Evolutionary conservation across 2,329 filamentous ascomycete species (phyloP), one percentile per base, ranked within the genome.

Genomic region (Rugonectria rugulosa): DNA sequence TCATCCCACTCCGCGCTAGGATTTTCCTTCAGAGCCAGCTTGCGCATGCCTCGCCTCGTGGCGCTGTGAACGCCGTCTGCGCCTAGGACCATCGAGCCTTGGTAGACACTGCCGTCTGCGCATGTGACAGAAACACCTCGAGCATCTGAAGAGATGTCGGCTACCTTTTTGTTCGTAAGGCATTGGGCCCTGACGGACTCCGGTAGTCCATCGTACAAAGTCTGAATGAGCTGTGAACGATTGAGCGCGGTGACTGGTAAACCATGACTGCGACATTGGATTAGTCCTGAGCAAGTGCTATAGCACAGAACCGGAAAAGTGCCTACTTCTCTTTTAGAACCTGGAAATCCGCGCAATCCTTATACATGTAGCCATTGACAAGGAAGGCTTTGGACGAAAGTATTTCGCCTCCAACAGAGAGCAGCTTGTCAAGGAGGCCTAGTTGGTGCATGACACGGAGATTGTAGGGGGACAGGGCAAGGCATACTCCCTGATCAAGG

Each of bases 21-120:
- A 11, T 38, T 21, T n/a, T 37, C 24, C 3, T 50, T 27, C 2
- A 53, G 29, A 2, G 57, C 53, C 3, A 59, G 34, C 1, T 32
- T 27, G 26, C 55, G 44, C 60, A 67, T 66, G 19, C 53, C 37
- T 2, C 38, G 31, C 2, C 64, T 62, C 1, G 61, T 46, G 1
- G 23, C 27, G 0, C 60, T 64, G 34, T 66, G 60, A 2, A 53
- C 62, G 3, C 64, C 64, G n/a, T 66, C 64, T 5, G 64, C 57
- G 5, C 62, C 64, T 0, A 66, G 37, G 17, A 67, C 60, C 4
- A 66, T 53, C 1, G 60, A 64, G 1, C 64, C 64, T 4, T 42
- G n/a, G n/a, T 62, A 62, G 0, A 43, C 41, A 31, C 49, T 64
- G 17, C 64, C 64, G 5, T 66, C 64, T 3, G 23, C 12, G 9